Base-by-base conservation (phyloP, 495 filamentous ascomycete genomes). In the Aeminium ludgeri region DNA sequence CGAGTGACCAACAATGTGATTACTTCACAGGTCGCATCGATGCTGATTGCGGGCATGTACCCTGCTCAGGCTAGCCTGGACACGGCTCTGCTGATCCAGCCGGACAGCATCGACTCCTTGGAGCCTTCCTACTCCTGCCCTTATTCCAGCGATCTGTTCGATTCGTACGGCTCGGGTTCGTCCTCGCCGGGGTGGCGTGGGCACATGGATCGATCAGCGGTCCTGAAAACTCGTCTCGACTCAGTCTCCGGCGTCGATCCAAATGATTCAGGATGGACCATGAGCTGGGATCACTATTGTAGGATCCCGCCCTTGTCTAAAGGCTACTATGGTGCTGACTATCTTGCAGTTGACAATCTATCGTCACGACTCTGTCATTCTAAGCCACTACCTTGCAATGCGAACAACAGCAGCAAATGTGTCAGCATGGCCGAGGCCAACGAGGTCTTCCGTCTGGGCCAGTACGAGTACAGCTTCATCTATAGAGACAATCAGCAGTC, bases 1-100 rank as follows among this genome's bases (percentile, higher is more conserved):
- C 68, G 75, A 30, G 76, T 80, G 13, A 80, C 77, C 0, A 71
- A 72, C 40, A 81, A 82, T 58, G 61, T 72, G 12, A 81, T 83
- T 52, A 82, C 78, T 8, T 72, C 68, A 48, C 73, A 82, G 53
- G 75, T 81, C 15, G 74, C 74, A 36, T 69, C 74, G 20, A 74
- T 75, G 65, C 45, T 81, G 12, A 63, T 77, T 30, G 59, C 59
- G 30, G 77, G 73, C 16, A 76, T 78, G 68, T 74, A 69, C 55
- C 50, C 50, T 3, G 48, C 57, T 3, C 34, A 28, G n/a, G 40
- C 40, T 3, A 32, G 19, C 20, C 20, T 40, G 7, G 25, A 49
- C n/a, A 36, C 42, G 0, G 67, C 72, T 4, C 51, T 80, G 5
- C 49, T 61, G 8, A 63, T 76, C 43, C 58, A 69, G 41, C 64